These are phyloP conservation scores for Botryotinia narcissicola DNA, from an alignment of 2,329 filamentous ascomycete genomes.

Conservation along the genomic window DNA sequence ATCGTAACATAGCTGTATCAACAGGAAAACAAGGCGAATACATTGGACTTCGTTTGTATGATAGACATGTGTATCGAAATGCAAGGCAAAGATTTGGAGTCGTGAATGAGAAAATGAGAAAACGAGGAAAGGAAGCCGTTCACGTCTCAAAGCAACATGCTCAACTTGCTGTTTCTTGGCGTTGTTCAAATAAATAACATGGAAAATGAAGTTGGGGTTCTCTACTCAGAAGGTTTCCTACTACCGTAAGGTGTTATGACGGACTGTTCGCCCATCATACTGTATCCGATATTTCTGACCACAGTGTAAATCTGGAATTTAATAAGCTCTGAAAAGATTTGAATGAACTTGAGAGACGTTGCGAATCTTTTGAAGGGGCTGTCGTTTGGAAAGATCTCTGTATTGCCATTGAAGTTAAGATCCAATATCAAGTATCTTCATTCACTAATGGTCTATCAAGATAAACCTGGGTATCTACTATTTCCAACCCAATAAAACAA, in stretches of 20 bases:
- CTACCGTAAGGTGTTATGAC: not conserved
- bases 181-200: not conserved
- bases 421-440: not conserved
- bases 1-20: not conserved
- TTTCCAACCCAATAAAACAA: not conserved
- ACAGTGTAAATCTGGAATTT: not conserved
- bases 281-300: not conserved
- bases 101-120: not conserved
- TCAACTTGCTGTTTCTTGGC: not conserved
- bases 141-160: not conserved
- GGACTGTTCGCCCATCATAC: not conserved
- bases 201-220: not conserved
- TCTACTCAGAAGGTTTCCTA: not conserved
- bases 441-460: not conserved
- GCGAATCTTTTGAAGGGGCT: not conserved
- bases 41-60: not conserved
- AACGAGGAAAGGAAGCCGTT: not conserved
- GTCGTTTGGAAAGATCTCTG: accelerated
- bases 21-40: not conserved
- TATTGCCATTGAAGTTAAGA: not conserved
- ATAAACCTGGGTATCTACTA: not conserved
- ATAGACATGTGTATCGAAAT: too few relatives aligned
- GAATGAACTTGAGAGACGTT: not conserved
- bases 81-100: not conserved
- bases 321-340: not conserved